These are phyloP conservation scores for Thuidium tamariscinum DNA, from an alignment of 225 moss, liverwort and hornwort genomes.

Conservation along the genomic window DNA sequence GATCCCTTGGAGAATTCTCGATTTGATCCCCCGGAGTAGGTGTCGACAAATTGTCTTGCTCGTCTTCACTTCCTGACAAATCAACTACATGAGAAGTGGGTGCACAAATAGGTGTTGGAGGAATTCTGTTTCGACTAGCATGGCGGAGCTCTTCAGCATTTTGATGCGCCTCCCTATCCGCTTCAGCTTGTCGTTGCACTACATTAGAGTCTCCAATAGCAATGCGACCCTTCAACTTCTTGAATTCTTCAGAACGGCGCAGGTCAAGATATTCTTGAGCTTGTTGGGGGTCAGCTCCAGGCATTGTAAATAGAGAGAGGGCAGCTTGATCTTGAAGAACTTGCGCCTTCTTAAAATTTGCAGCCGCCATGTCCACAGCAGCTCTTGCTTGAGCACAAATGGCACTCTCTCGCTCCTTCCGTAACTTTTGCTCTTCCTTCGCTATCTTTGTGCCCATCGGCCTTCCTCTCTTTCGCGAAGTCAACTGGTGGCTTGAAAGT, in stretches of 20 bases:
- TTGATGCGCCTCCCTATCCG: accelerated
- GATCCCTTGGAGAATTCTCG: too few relatives aligned
- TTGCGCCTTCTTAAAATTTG: neutral
- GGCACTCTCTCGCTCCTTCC: accelerated
- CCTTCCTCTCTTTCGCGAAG: accelerated
- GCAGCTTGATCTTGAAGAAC: neutral
- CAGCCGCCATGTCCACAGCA: accelerated
- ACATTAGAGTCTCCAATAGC: neutral
- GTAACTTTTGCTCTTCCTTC: neutral
- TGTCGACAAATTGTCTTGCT: accelerated
- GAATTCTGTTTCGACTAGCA: accelerated
- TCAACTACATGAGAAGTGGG: accelerated
- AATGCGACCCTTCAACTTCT: neutral
- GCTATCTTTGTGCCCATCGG: neutral
- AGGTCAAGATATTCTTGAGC: too few relatives aligned
- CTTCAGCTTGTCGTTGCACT: accelerated
- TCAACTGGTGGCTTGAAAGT: too few relatives aligned
- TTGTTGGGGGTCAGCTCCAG: accelerated
- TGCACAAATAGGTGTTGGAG: accelerated
- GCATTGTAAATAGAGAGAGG: neutral
- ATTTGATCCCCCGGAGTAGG: too few relatives aligned
- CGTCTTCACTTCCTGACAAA: neutral
- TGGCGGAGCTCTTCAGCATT: accelerated
- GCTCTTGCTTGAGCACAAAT: neutral
- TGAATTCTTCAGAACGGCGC: accelerated